phyloP scores from a whole-genome alignment of 163 green algal genomes.

The Chlamydomonas reinhardtii region DNA sequence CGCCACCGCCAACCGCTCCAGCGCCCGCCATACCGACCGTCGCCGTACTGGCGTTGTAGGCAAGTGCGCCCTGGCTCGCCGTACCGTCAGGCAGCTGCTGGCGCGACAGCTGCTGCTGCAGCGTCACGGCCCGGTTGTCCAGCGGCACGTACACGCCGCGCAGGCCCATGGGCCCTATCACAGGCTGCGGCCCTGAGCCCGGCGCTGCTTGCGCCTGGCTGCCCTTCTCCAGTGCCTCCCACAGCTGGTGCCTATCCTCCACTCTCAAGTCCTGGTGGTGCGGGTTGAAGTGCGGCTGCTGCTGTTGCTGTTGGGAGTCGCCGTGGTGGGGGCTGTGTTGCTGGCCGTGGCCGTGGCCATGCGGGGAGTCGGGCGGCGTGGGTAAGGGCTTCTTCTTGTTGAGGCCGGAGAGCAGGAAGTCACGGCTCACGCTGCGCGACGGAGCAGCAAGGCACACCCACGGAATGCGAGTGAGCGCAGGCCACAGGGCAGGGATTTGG shows the following conservation, averaged over 20 bases:
- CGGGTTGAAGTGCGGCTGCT: background rate
- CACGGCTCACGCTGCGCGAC: slow-evolving; percentile 27
- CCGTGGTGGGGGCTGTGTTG: background rate
- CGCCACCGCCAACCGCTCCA: background rate
- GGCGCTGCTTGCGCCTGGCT: background rate
- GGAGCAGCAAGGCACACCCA: background rate
- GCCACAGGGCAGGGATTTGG: background rate
- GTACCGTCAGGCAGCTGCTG: background rate
- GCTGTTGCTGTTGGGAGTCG: background rate
- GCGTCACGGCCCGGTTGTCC: background rate
- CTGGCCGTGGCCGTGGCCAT: background rate
- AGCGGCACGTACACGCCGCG: slow-evolving; percentile 47
- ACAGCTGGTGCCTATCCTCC: background rate
- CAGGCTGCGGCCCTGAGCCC: background rate
- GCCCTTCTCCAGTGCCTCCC: slow-evolving; percentile 13
- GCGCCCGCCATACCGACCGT: background rate
- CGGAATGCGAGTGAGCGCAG: no score
- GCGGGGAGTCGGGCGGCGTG: background rate
- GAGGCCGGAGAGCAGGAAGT: slow-evolving; percentile 47
- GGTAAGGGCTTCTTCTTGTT: background rate
- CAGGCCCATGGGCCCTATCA: background rate
- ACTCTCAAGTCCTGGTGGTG: background rate
- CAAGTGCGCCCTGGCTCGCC: background rate
- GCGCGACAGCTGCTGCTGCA: background rate
- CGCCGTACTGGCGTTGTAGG: background rate